Conservation (phyloP, 2,329 filamentous ascomycete species). For the Microsporum audouinii region DNA sequence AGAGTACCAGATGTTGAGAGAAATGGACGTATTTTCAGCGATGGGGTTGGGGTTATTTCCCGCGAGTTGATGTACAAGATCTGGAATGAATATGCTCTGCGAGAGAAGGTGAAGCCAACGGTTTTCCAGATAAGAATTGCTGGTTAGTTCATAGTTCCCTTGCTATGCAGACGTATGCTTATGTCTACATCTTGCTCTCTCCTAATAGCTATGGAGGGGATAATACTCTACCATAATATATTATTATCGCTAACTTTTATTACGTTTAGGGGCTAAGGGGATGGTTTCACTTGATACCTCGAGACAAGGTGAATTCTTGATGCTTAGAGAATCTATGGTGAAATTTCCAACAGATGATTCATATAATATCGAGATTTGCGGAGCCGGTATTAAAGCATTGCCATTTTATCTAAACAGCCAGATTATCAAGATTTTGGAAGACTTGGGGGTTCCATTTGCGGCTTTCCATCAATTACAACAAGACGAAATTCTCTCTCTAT, state of each 20-base stretch:
- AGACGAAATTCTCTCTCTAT: constrained; percentile 49
- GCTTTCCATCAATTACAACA: constrained; percentile 57
- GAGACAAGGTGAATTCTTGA: constrained; percentile 47
- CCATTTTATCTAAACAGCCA: constrained; percentile 64
- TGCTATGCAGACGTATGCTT: too few relatives aligned
- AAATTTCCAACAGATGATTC: constrained; percentile 59
- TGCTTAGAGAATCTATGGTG: constrained; percentile 62
- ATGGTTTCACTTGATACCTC: constrained; percentile 60
- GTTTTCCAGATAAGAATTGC: constrained; percentile 60
- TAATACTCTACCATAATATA: neutral
- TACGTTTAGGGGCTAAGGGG: constrained; percentile 54
- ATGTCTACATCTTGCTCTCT: neutral
- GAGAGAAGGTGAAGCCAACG: constrained; percentile 18
- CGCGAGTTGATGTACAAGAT: constrained; percentile 47
- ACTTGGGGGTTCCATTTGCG: constrained; percentile 48
- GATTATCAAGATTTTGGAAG: constrained; percentile 76
- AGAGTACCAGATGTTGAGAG: constrained; percentile 24
- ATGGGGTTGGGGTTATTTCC: constrained; percentile 69
- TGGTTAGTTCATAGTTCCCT: constrained; percentile 28
- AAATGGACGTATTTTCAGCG: constrained; percentile 57
- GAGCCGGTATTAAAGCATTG: constrained; percentile 53
- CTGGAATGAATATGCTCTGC: constrained; percentile 35
- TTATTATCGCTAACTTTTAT: neutral
- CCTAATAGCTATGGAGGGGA: neutral
- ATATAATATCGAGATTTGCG: constrained; percentile 20